Conservation (phyloP, 2,329 filamentous ascomycete genomes). For the Myriosclerotinia scirpicola region DNA sequence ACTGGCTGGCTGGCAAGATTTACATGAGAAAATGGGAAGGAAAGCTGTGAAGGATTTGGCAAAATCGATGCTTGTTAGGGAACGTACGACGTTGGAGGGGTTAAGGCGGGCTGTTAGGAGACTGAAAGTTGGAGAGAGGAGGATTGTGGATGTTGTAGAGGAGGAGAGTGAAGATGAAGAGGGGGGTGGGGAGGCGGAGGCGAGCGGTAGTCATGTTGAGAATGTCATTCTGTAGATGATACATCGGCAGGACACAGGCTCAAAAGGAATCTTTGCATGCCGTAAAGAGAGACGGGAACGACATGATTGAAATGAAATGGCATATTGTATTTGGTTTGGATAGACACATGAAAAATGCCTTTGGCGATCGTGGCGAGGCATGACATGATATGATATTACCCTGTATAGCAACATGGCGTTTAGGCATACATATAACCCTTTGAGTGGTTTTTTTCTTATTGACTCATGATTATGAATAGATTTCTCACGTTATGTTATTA, state of each 20-base stretch:
- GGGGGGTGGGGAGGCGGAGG: neutral
- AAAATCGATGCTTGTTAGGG: constrained; percentile 73
- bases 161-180: constrained; percentile 4
- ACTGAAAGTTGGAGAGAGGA: constrained; percentile 28
- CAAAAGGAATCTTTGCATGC: neutral
- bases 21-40: constrained; percentile 75
- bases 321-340: constrained; percentile 8
- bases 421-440: constrained; percentile 6
- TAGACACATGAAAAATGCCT: constrained; percentile 3
- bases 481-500: neutral
- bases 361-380: neutral
- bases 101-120: constrained; percentile 74
- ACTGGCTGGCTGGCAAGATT: constrained; percentile 89
- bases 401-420: constrained; percentile 17
- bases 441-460: neutral
- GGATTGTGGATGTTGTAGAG: neutral
- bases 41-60: constrained; percentile 76
- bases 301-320: constrained; percentile 7
- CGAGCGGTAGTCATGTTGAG: constrained; percentile 8
- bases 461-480: neutral
- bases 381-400: constrained; percentile 9
- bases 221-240: constrained; percentile 13
- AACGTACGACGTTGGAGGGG: constrained; percentile 75
- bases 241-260: neutral
- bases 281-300: neutral